Evolutionary conservation across 2,329 filamentous ascomycete genomes (phyloP).

Genomic region (Colletotrichum cereale): DNA sequence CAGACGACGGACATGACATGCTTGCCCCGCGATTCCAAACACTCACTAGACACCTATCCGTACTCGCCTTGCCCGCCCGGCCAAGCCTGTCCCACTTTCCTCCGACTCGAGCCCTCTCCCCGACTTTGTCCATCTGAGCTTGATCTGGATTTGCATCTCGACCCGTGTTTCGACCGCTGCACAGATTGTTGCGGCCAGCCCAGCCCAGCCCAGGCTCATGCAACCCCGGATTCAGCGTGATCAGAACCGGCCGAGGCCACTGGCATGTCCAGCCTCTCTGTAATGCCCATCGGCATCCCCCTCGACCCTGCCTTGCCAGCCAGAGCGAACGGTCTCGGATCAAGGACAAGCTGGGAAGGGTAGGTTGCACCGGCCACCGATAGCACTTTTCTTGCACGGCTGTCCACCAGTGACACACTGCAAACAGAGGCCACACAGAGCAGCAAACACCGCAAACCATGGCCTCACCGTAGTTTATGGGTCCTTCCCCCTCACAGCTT

Average conservation of each 20-base stretch:
- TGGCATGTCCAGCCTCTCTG: background rate
- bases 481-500: background rate
- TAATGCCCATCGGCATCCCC: background rate
- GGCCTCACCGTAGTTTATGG: background rate
- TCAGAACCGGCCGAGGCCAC: background rate
- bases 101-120: slow-evolving; percentile 30
- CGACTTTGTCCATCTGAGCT: slow-evolving; percentile 32
- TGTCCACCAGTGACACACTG: slow-evolving; percentile 18
- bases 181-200: slow-evolving; percentile 26
- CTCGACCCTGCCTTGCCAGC: background rate
- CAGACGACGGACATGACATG: slow-evolving; percentile 16
- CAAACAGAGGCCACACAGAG: background rate
- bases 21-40: background rate
- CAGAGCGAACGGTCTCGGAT: background rate
- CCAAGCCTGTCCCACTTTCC: slow-evolving; percentile 20
- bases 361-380: slow-evolving; percentile 20
- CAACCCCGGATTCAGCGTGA: slow-evolving; percentile 14
- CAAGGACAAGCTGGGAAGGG: background rate
- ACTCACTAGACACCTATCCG: slow-evolving; percentile 18
- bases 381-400: slow-evolving; percentile 1
- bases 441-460: background rate
- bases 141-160: slow-evolving; percentile 35
- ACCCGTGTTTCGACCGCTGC: slow-evolving; percentile 35
- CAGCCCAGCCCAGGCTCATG: slow-evolving; percentile 27
- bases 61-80: slow-evolving; percentile 10